These are phyloP conservation scores for Pythium biforme DNA, from an alignment of 352 stramenopile species.

Conservation along the genomic window DNA sequence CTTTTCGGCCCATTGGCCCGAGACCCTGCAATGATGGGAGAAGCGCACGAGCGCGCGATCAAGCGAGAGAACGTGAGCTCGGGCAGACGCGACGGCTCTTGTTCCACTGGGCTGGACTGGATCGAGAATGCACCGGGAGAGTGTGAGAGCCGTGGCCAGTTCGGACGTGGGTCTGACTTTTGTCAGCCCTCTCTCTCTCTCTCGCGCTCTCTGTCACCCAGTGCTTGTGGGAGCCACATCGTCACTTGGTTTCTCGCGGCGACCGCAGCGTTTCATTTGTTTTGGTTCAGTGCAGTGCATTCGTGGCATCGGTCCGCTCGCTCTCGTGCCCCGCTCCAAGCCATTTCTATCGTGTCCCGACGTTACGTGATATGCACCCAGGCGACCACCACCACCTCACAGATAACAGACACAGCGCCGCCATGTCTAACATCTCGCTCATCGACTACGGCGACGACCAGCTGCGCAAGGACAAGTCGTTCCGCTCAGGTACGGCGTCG, in stretches of 20 bases:
- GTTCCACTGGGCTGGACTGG: neutral
- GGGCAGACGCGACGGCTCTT: neutral
- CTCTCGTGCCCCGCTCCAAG: neutral
- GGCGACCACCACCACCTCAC: too few relatives aligned
- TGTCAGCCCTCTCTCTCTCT: too few relatives aligned
- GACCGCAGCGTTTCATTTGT: neutral
- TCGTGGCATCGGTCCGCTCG: neutral
- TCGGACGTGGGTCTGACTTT: neutral
- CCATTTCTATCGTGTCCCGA: too few relatives aligned
- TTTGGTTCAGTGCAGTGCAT: too few relatives aligned
- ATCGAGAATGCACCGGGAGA: neutral
- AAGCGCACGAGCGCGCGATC: neutral
- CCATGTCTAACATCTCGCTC: conserved; percentile 2
- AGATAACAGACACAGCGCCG: neutral
- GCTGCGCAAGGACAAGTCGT: conserved; percentile 10
- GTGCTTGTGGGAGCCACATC: neutral
- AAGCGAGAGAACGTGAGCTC: too few relatives aligned
- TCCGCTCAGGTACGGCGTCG: conserved; percentile 6
- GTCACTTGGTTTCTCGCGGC: neutral
- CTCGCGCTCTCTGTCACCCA: too few relatives aligned
- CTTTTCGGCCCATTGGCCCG: neutral
- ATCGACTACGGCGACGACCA: neutral
- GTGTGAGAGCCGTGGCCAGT: neutral
- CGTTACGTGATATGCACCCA: too few relatives aligned
- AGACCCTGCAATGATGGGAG: neutral